Percentiles rank a stretch among this genome's conserved stretches.
phyloP scores from a whole-genome alignment of 2,329 filamentous ascomycete genomes.

The Paecilomyces formosus region DNA sequence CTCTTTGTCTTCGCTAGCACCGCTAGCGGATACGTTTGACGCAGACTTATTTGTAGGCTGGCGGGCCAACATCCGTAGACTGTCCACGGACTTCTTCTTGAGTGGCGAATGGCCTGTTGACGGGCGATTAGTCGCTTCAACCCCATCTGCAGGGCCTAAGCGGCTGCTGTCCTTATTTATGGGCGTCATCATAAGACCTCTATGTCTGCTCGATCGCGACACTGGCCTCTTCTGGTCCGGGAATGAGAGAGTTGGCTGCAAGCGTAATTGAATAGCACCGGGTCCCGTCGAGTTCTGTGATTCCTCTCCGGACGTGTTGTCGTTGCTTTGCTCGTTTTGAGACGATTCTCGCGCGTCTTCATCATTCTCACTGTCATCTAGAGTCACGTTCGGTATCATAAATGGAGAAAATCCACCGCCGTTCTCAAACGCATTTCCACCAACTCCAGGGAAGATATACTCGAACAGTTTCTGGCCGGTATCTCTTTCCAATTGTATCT shows the following conservation, averaged over 20 bases:
- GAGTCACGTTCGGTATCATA: slow-evolving; percentile 45
- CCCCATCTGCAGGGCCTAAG: slow-evolving; percentile 13
- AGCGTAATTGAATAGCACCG: slow-evolving; percentile 70
- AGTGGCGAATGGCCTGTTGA: slow-evolving; percentile 20
- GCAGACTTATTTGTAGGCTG: slow-evolving; percentile 30
- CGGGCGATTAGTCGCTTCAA: slow-evolving; percentile 20
- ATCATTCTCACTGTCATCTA: slow-evolving; percentile 38
- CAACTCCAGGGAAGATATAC: slow-evolving; percentile 89
- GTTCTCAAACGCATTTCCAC: slow-evolving; percentile 45
- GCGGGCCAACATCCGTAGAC: slow-evolving; percentile 28
- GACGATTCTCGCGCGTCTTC: slow-evolving; percentile 41
- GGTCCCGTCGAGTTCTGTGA: slow-evolving; percentile 54
- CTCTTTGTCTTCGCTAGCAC: slow-evolving; percentile 19
- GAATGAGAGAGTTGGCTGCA: slow-evolving; percentile 70
- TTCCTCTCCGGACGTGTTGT: slow-evolving; percentile 36
- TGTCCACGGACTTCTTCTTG: slow-evolving; percentile 37
- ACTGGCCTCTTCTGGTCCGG: slow-evolving; percentile 33
- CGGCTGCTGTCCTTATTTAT: slow-evolving; percentile 20
- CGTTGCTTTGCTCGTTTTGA: slow-evolving; percentile 31
- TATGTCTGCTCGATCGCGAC: slow-evolving; percentile 21
- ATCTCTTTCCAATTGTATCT: slow-evolving; percentile 86
- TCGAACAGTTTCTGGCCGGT: slow-evolving; percentile 90
- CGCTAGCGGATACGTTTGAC: slow-evolving; percentile 19
- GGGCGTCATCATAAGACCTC: slow-evolving; percentile 27
- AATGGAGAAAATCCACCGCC: slow-evolving; percentile 45